These are phyloP conservation scores for Aspergillus baeticus DNA, from an alignment of 495 filamentous ascomycete species.

Conservation along the genomic window DNA sequence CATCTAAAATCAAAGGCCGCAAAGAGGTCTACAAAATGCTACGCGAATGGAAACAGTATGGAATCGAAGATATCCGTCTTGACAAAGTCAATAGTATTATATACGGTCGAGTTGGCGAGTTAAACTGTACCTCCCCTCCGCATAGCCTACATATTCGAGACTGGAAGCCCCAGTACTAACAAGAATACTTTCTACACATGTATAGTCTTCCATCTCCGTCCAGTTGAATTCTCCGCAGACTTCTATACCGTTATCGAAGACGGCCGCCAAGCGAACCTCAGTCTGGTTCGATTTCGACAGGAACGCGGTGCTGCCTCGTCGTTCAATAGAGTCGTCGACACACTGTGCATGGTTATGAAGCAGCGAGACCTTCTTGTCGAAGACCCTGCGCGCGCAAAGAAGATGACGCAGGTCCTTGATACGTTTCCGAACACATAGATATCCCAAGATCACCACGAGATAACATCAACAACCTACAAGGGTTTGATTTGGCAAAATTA, in stretches of 20 bases:
- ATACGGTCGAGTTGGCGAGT: constrained; percentile 67
- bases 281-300: constrained; percentile 81
- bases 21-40: constrained; percentile 73
- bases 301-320: constrained; percentile 82
- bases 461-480: too few species aligned
- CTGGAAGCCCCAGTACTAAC: not conserved
- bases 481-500: not conserved
- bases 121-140: constrained; percentile 58
- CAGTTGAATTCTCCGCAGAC: constrained; percentile 76
- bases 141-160: too few species aligned
- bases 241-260: constrained; percentile 83
- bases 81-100: constrained; percentile 73
- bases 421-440: constrained; percentile 23
- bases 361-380: constrained; percentile 62
- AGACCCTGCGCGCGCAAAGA: constrained; percentile 58
- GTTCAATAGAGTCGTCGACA: constrained; percentile 79
- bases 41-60: constrained; percentile 74
- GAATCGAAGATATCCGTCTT: constrained; percentile 71
- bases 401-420: constrained; percentile 54
- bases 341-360: constrained; percentile 60
- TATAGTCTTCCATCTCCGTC: constrained; percentile 69
- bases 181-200: not conserved
- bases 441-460: not conserved
- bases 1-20: constrained; percentile 65
- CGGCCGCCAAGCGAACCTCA: constrained; percentile 63